These are phyloP conservation scores for Ophiostoma angusticollis DNA, from an alignment of 2,329 filamentous ascomycete genomes.

Conservation along the genomic window DNA sequence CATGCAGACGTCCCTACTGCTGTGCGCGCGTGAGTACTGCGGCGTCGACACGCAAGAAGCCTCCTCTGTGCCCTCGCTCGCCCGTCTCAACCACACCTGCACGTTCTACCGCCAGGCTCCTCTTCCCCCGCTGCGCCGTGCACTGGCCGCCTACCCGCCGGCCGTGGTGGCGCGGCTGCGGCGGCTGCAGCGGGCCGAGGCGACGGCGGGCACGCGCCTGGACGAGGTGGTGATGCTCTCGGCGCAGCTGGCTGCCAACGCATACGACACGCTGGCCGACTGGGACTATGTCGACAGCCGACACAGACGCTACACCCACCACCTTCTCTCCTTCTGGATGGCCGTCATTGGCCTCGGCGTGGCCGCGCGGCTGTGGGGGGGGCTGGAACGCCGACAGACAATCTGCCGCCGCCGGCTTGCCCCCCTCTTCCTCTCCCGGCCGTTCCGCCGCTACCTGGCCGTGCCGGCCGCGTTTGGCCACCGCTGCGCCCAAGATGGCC, in stretches of 20 bases:
- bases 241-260: constrained; percentile 20
- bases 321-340: constrained; percentile 29
- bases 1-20: constrained; percentile 18
- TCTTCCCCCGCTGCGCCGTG: constrained; percentile 22
- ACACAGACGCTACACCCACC: constrained; percentile 22
- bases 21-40: constrained; percentile 27
- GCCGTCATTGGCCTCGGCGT: constrained; percentile 19
- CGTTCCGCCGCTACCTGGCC: constrained; percentile 8
- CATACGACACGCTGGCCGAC: constrained; percentile 29
- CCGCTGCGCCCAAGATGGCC: constrained; percentile 29
- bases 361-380: background rate
- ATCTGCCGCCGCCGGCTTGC: background rate
- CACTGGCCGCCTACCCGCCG: constrained; percentile 23
- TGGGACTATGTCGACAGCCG: constrained; percentile 22
- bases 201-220: constrained; percentile 10
- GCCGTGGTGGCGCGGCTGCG: constrained; percentile 21
- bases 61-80: constrained; percentile 14
- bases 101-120: constrained; percentile 12
- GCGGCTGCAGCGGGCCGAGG: constrained; percentile 20
- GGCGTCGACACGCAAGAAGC: constrained; percentile 3
- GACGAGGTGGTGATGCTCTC: constrained; percentile 24
- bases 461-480: constrained; percentile 28
- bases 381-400: background rate
- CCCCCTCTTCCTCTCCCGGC: background rate
- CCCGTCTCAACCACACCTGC: constrained; percentile 25